Percentiles rank a stretch among this genome's conserved stretches.
Evolutionary conservation across 768 basidiomycete species (phyloP).

Genomic region (Boletus pseudo-olivaceus): DNA sequence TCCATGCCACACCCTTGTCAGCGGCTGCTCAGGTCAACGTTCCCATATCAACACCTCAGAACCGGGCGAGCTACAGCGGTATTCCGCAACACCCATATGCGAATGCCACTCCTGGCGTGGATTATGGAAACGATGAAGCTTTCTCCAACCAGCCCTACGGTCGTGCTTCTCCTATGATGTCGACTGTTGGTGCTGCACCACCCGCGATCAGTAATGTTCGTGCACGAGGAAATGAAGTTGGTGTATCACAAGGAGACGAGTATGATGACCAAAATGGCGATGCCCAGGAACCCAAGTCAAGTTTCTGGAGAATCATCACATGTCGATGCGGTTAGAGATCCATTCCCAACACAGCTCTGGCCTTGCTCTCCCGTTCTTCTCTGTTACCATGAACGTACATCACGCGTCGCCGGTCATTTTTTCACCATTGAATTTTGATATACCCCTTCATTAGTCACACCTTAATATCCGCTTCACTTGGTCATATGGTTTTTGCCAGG

Average conservation of each 20-base stretch:
- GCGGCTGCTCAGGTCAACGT: constrained; percentile 73
- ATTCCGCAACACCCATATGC: constrained; percentile 68
- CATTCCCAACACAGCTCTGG: constrained; percentile 11
- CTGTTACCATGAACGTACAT: constrained; percentile 27
- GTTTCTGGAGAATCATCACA: constrained; percentile 66
- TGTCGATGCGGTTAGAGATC: constrained; percentile 65
- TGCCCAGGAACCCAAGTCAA: constrained; percentile 49
- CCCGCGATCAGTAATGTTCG: constrained; percentile 72
- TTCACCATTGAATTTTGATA: constrained; percentile 36
- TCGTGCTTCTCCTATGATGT: constrained; percentile 80
- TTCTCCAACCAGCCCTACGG: constrained; percentile 64
- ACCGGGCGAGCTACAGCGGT: constrained; percentile 41
- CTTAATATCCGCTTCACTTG: constrained; percentile 36
- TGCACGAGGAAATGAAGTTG: constrained; percentile 65
- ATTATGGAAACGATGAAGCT: constrained; percentile 58
- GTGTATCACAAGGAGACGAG: constrained; percentile 58
- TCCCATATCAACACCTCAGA: constrained; percentile 54
- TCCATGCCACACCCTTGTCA: constrained; percentile 67
- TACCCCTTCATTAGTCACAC: constrained; percentile 34
- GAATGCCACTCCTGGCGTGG: constrained; percentile 54
- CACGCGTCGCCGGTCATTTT: constrained; percentile 34
- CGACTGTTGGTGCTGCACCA: constrained; percentile 61
- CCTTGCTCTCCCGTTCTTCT: constrained; percentile 16
- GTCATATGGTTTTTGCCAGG: constrained; percentile 31
- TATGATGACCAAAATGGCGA: constrained; percentile 56